Conservation (phyloP, 352 stramenopile genomes). For the Phytophthora capsici region DNA sequence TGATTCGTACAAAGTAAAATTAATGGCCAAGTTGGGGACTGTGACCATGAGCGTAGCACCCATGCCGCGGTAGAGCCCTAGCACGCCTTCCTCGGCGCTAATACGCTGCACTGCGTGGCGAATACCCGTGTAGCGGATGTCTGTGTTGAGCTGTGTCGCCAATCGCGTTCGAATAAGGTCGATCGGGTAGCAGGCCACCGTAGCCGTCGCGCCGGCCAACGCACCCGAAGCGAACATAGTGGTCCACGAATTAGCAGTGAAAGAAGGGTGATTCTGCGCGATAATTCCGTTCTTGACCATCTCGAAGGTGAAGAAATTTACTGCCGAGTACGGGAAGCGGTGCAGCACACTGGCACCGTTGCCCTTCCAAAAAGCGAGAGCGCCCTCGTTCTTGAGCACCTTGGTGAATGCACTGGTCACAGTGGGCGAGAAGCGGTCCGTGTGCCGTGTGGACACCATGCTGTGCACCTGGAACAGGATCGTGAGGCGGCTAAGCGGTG, state of each 20-base stretch:
- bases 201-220: slow-evolving; percentile 73
- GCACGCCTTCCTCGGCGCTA: slow-evolving; percentile 84
- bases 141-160: slow-evolving; percentile 92
- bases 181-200: slow-evolving; percentile 95
- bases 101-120: slow-evolving; percentile 94
- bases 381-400: slow-evolving; percentile 93
- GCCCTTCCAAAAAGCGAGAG: slow-evolving; percentile 94
- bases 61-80: slow-evolving; percentile 94
- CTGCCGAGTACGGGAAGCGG: slow-evolving; percentile 96
- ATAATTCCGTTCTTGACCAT: slow-evolving; percentile 85
- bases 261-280: slow-evolving; percentile 62
- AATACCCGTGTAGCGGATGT: slow-evolving; percentile 92
- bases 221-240: slow-evolving; percentile 83
- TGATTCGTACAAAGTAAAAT: slow-evolving; percentile 95
- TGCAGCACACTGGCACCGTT: slow-evolving; percentile 96
- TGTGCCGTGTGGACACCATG: slow-evolving; percentile 92
- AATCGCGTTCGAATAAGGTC: slow-evolving; percentile 96
- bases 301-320: slow-evolving; percentile 98
- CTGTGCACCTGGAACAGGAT: slow-evolving; percentile 98
- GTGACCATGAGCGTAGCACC: slow-evolving; percentile 94
- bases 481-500: slow-evolving; percentile 94
- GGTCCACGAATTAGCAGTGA: slow-evolving; percentile 77
- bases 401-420: slow-evolving; percentile 86
- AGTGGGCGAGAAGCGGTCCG: slow-evolving; percentile 81
- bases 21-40: slow-evolving; percentile 96